A percentile compares a stretch with the other conserved stretches of the same genome.
These are phyloP conservation scores for Fraxinus anomala DNA, from an alignment of 257 asterid species.

Conservation along the genomic window DNA sequence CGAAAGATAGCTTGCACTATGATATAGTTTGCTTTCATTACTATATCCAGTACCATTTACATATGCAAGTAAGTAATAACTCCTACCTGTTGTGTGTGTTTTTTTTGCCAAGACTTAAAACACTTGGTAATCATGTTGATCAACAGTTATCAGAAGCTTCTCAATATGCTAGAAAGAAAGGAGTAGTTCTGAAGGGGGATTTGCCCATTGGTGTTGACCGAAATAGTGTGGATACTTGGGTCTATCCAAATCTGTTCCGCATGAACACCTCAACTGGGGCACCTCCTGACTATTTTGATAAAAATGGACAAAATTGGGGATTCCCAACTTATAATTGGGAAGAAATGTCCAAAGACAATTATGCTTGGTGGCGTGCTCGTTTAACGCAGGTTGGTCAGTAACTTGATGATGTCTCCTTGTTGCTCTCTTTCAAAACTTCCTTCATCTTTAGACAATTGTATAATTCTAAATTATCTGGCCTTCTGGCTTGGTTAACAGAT, in stretches of 20 bases:
- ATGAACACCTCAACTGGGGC: conserved; percentile 99
- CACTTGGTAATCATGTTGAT: conserved; percentile 25
- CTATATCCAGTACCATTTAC: conserved; percentile 87
- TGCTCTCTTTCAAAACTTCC: background rate
- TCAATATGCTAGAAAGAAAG: conserved; percentile 79
- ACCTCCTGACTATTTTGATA: conserved; percentile 97
- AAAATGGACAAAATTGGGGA: conserved; percentile 99
- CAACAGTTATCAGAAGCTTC: conserved; percentile 90
- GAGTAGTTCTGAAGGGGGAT: conserved; percentile 93
- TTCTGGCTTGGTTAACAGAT: conserved; percentile 53
- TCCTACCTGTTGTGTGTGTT: conserved; percentile 11
- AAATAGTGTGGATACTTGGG: conserved; percentile 99
- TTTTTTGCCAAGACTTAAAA: conserved; percentile 10
- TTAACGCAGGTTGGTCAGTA: conserved; percentile 66
- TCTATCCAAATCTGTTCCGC: conserved; percentile 83
- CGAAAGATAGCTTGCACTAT: conserved; percentile 67
- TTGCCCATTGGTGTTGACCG: conserved; percentile 97
- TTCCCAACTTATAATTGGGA: conserved; percentile 99
- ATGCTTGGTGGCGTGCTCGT: conserved; percentile 99
- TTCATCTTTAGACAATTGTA: background rate
- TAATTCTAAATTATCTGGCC: background rate
- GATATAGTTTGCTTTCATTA: conserved; percentile 78
- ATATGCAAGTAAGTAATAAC: conserved; percentile 64
- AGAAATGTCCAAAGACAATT: conserved; percentile 97
- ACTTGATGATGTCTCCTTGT: conserved; percentile 9